Percentiles rank a stretch among this genome's conserved stretches.
These are phyloP conservation scores for Alternaria ventricosa DNA, from an alignment of 2,329 filamentous ascomycete genomes.

Conservation along the genomic window DNA sequence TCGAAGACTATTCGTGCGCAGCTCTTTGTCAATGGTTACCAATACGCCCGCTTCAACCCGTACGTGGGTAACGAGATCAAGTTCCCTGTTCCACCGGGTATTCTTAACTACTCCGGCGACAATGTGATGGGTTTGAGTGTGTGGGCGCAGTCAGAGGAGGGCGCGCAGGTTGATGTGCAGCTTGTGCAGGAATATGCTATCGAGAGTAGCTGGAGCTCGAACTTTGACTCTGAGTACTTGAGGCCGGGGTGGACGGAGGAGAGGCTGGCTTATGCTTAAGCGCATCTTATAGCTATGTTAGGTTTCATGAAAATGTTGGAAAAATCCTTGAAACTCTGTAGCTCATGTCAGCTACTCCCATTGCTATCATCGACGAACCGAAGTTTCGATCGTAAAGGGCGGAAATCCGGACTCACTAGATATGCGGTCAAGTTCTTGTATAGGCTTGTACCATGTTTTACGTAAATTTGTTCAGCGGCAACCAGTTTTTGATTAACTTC, in stretches of 20 bases:
- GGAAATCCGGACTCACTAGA: too few relatives aligned
- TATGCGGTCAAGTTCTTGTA: too few relatives aligned
- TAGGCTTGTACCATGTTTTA: too few relatives aligned
- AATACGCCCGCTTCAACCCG: slow-evolving; percentile 67
- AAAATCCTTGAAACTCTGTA: too few relatives aligned
- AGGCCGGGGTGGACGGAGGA: slow-evolving; percentile 58
- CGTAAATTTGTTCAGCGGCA: too few relatives aligned
- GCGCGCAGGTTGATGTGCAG: slow-evolving; percentile 58
- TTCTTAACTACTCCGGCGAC: slow-evolving; percentile 64
- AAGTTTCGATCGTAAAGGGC: too few relatives aligned
- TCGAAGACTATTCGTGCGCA: slow-evolving; percentile 59
- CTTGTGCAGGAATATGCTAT: slow-evolving; percentile 63
- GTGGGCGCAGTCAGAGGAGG: slow-evolving; percentile 64
- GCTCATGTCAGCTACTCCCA: too few relatives aligned
- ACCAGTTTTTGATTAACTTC: too few relatives aligned
- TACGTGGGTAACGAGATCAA: slow-evolving; percentile 66
- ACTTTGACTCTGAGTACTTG: slow-evolving; percentile 57
- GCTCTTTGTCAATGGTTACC: slow-evolving; percentile 70
- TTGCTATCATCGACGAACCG: too few relatives aligned
- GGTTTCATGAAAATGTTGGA: too few relatives aligned
- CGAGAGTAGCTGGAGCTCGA: slow-evolving; percentile 60
- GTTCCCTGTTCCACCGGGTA: slow-evolving; percentile 66
- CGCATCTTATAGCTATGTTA: too few relatives aligned
- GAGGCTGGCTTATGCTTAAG: slow-evolving; percentile 40
- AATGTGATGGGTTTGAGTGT: slow-evolving; percentile 66